Percentiles rank a stretch among this genome's conserved stretches.
These are phyloP conservation scores for Daldinia sp. DNA, from an alignment of 2,329 filamentous ascomycete species.

Conservation along the genomic window DNA sequence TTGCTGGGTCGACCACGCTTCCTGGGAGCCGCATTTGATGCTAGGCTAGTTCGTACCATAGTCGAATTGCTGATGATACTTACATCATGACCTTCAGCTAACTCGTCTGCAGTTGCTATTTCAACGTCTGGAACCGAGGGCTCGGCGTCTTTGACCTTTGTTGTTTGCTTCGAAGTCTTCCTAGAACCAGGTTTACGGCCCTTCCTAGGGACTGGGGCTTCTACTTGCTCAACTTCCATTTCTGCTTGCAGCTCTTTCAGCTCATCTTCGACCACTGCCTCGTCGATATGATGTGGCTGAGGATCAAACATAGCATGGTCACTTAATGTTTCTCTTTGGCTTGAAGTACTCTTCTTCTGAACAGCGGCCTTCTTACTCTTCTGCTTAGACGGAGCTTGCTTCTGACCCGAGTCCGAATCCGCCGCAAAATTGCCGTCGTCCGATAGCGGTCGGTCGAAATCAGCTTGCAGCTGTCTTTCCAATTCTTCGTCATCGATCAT, in stretches of 20 bases:
- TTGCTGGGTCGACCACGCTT: slow-evolving; percentile 49
- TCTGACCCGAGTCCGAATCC: slow-evolving; percentile 57
- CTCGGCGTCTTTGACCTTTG: slow-evolving; percentile 52
- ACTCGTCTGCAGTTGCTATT: slow-evolving; percentile 42
- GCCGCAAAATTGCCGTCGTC: slow-evolving; percentile 61
- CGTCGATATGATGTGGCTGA: slow-evolving; percentile 53
- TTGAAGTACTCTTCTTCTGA: slow-evolving; percentile 41
- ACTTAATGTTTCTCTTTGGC: slow-evolving; percentile 44
- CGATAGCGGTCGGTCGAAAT: slow-evolving; percentile 64
- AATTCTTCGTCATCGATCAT: slow-evolving; percentile 70
- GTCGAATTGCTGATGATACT: slow-evolving; percentile 55
- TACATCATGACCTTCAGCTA: slow-evolving; percentile 49
- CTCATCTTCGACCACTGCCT: slow-evolving; percentile 61
- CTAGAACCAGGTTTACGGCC: slow-evolving; percentile 59
- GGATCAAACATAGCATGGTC: slow-evolving; percentile 64
- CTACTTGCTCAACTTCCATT: slow-evolving; percentile 53
- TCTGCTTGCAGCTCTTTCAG: slow-evolving; percentile 59
- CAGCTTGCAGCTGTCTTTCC: slow-evolving; percentile 70
- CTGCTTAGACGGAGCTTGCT: slow-evolving; percentile 46
- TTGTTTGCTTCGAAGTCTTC: slow-evolving; percentile 62
- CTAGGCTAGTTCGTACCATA: slow-evolving; percentile 50
- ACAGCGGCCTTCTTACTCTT: slow-evolving; percentile 44
- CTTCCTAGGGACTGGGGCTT: slow-evolving; percentile 61
- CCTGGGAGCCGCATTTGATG: slow-evolving; percentile 39
- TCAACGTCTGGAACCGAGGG: slow-evolving; percentile 41